Base-by-base conservation (phyloP, 2,329 filamentous ascomycete species). In the Penicillium paneum region DNA sequence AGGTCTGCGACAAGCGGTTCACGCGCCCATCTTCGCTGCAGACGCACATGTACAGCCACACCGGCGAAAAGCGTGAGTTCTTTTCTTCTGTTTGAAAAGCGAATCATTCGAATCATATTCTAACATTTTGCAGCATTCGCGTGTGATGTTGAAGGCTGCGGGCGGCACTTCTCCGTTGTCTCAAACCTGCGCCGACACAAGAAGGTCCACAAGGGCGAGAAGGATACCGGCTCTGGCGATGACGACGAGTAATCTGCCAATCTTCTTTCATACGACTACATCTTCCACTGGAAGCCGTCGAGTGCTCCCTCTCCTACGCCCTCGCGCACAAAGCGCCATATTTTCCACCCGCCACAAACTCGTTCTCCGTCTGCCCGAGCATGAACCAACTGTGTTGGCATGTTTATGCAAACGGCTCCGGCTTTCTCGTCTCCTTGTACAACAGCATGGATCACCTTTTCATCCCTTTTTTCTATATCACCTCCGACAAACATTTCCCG, bases 31-130 rank as follows among this genome's bases (percentile, higher is more conserved):
- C 91, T 70, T 97, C 93, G 13, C 76, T 97, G 36, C 93, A 97
- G 72, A 97, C 93, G 31, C 93, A 97, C 72, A 97, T 97, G 89
- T 97, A 97, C 77, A 96, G 91, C 75, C 93, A 97, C 71, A 97
- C 93, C 52, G 93, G 93, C 71, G 93, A 97, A 75, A 97, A 97
- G 79, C 93, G 91, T 96, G 84, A 82, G 91, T 86, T 40, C 10
- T n/a, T 36, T n/a, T 13, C 40, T 6, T 1, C 15, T n/a, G 29
- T n/a, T 28, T 42, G 19, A 1, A 15, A 32, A 29, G 0, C 19
- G 11, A 24, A 8, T n/a, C 5, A 5, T 32, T 32, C 1, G 13
- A 24, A 32, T 15, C 44, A 50, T 35, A 29, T 51, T 59, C 67
- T 69, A 54, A 69, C 55, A 24, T 12, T 13, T 38, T 59, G 52